Evolutionary conservation across 2,329 filamentous ascomycete species (phyloP).

Genomic region (Neopestalotiopsis clavispora): DNA sequence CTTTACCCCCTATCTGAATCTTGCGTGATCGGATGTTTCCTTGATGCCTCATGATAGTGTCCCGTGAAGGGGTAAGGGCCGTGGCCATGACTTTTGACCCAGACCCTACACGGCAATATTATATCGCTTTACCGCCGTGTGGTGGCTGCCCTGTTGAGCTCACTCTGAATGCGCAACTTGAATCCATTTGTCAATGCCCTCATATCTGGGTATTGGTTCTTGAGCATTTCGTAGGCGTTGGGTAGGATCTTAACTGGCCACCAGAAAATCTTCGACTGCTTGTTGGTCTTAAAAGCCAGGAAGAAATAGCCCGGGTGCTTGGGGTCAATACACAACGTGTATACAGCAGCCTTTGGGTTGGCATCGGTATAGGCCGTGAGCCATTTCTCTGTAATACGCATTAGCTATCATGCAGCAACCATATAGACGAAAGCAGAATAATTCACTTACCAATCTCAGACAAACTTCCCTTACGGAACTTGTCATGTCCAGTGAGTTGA

Average conservation of each 20-base stretch:
- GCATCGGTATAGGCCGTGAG: constrained; percentile 94
- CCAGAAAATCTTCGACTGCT: constrained; percentile 71
- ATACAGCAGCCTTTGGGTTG: constrained; percentile 91
- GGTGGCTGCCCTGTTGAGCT: constrained; percentile 60
- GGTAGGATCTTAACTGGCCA: constrained; percentile 92
- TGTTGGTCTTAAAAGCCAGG: constrained; percentile 93
- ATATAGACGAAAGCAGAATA: not conserved
- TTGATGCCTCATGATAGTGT: not conserved
- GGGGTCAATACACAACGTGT: constrained; percentile 93
- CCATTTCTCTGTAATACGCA: constrained; percentile 77
- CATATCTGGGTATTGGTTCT: constrained; percentile 92
- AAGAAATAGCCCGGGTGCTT: constrained; percentile 94
- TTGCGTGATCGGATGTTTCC: not conserved
- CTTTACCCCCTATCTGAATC: not conserved
- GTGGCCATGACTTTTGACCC: not conserved
- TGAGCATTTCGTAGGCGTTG: constrained; percentile 89
- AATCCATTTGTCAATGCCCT: constrained; percentile 95
- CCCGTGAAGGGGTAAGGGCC: not conserved
- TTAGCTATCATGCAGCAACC: constrained; percentile 25
- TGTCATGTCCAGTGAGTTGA: constrained; percentile 93
- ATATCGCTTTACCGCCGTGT: not conserved
- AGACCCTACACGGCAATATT: not conserved
- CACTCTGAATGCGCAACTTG: constrained; percentile 77
- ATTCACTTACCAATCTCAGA: constrained; percentile 79
- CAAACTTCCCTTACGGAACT: constrained; percentile 83